Evolutionary conservation across 495 filamentous ascomycete genomes (phyloP).

Genomic region (Clohesyomyces aquaticus): DNA sequence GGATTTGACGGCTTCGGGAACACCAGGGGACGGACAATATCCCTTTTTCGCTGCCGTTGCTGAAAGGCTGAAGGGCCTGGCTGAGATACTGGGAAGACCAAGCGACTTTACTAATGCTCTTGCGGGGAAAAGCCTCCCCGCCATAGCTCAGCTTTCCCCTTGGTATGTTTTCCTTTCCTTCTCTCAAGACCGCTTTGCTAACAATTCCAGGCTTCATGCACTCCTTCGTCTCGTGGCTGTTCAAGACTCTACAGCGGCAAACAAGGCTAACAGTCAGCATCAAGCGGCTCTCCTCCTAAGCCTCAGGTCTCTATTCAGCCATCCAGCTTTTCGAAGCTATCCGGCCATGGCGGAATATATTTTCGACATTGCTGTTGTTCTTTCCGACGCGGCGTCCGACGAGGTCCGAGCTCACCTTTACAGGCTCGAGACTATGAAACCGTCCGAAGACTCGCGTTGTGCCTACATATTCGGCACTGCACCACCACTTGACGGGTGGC

Average conservation of each 20-base stretch:
- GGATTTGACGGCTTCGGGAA: slow-evolving; percentile 27
- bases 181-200: background rate
- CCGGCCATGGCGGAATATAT: slow-evolving; percentile 22
- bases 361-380: slow-evolving; percentile 32
- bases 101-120: slow-evolving; percentile 1
- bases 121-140: background rate
- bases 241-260: slow-evolving; percentile 13
- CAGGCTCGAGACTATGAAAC: slow-evolving; percentile 21
- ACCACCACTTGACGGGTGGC: slow-evolving; percentile 40
- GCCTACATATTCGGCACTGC: slow-evolving; percentile 42
- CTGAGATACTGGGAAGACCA: slow-evolving; percentile 3
- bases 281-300: slow-evolving; percentile 33
- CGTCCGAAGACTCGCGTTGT: slow-evolving; percentile 33
- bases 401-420: slow-evolving; percentile 34
- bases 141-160: slow-evolving; percentile 7
- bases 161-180: slow-evolving; percentile 25
- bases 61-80: slow-evolving; percentile 37
- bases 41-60: slow-evolving; percentile 19
- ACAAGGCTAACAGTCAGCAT: slow-evolving; percentile 13
- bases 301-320: slow-evolving; percentile 30
- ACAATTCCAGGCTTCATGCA: slow-evolving; percentile 40
- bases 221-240: slow-evolving; percentile 33
- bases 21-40: slow-evolving; percentile 10
- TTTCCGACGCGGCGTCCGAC: slow-evolving; percentile 40
- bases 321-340: slow-evolving; percentile 15